Evolutionary conservation across 164 flowering plant genomes (phyloP), one percentile per base, ranked within the genome.

Genomic region (Tetrastigma voinierianum): DNA sequence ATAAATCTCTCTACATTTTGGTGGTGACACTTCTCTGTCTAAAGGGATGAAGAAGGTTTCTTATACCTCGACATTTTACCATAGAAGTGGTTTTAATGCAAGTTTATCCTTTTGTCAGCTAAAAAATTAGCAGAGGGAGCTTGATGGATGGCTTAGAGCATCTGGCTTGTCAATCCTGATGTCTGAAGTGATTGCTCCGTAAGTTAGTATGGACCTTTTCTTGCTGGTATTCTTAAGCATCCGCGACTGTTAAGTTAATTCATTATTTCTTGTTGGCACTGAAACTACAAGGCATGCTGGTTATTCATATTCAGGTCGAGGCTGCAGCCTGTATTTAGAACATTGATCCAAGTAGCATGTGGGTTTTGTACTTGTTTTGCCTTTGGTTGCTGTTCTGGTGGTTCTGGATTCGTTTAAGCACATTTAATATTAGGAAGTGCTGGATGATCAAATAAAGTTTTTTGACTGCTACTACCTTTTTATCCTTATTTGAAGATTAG

Each of bases 121-220:
- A 70, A 51, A 52, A 80, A 89, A 69, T 72, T 95, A 46, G 81
- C 78, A 10, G 84, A 86, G 71, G 71, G 94, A 95, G 75, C 87
- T 95, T 59, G 99, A 86, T 46, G 89, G 84, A 57, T 95, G 97
- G 99, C 91, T 95, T 12, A 69, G 73, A 25, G 88, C 72, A 54
- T 47, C 88, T 77, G 94, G 88, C 18, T 65, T 95, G 49, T 59
- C 77, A 20, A 90, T 64, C 69, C 97, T 60, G 97, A 89, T 77
- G 91, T 95, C 24, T 80, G 99, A 94, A 25, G 97, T 95, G 24
- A 92, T 95, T 82, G 99, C 99, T 51, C 97, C 99, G 97, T 95
- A 83, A 85, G 95, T 80, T 62, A 17, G 21, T 55, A 11, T 40
- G 7, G 44, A 17, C 44, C 25, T 15, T 15, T 46, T 17, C 24